phyloP scores from a whole-genome alignment of 2,329 filamentous ascomycete species.

The Colletotrichum phormii region DNA sequence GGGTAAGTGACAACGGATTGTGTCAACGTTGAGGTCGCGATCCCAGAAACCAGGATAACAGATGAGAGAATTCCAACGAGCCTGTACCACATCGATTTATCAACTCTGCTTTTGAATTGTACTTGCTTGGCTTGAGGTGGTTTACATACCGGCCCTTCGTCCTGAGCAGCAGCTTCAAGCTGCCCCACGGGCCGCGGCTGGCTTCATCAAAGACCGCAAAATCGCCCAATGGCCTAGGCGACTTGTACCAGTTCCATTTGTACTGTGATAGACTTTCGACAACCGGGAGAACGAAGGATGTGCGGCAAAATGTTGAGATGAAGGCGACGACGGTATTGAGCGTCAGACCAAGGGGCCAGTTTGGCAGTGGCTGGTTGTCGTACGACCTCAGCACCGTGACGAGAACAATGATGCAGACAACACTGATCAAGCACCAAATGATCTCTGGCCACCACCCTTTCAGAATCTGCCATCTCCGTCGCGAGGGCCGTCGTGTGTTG shows the following conservation, averaged over 20 bases:
- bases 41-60: constrained; percentile 27
- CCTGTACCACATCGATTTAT: neutral
- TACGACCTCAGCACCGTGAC: constrained; percentile 23
- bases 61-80: constrained; percentile 20
- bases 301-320: constrained; percentile 41
- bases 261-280: constrained; percentile 41
- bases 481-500: neutral
- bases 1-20: constrained; percentile 34
- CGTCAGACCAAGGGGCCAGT: constrained; percentile 41
- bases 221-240: constrained; percentile 31
- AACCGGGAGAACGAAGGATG: constrained; percentile 41
- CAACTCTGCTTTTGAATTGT: neutral
- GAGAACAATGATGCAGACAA: constrained; percentile 39
- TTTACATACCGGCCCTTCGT: constrained; percentile 12
- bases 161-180: constrained; percentile 24
- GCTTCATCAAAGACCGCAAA: constrained; percentile 36
- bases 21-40: constrained; percentile 36
- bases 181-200: constrained; percentile 38
- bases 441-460: constrained; percentile 22
- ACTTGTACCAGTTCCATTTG: constrained; percentile 38
- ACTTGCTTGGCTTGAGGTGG: neutral
- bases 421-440: constrained; percentile 1
- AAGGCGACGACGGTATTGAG: constrained; percentile 45
- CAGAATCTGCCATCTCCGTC: neutral
- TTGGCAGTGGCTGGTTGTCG: constrained; percentile 40